Evolutionary conservation across 306 rosid species (phyloP).

Genomic region (Glycine latifolia): DNA sequence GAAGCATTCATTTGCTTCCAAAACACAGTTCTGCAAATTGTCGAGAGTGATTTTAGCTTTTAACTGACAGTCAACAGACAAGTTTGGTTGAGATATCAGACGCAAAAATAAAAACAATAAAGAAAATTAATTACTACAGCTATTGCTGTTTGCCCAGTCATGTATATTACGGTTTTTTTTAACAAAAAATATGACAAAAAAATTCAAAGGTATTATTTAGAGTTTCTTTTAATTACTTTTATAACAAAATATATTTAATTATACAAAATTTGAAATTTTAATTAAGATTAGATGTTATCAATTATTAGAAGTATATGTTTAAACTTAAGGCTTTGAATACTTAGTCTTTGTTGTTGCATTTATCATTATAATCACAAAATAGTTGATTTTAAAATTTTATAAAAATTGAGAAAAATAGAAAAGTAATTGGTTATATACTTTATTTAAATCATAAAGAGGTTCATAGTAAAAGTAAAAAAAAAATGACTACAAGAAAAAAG

Average conservation of each 20-base stretch:
- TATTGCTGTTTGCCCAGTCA: no score
- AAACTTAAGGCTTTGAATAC: not conserved
- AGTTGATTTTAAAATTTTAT: not conserved
- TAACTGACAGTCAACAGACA: no score
- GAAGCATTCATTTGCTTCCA: conserved; percentile 16
- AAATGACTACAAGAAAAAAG: not conserved
- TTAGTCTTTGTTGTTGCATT: not conserved
- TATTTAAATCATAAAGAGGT: not conserved
- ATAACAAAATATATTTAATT: no score
- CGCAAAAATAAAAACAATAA: no score
- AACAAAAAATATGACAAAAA: no score
- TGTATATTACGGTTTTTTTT: no score
- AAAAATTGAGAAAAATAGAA: not conserved
- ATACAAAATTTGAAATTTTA: no score
- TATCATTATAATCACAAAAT: not conserved
- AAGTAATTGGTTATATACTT: not conserved
- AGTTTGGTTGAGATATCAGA: no score
- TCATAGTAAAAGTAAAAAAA: not conserved
- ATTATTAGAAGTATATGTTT: not conserved
- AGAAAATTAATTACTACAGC: no score
- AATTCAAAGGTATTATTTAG: no score
- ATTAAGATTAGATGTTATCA: no score
- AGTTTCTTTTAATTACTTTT: no score
- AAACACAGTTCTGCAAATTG: not conserved
- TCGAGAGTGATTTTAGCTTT: not conserved